Conservation (phyloP, 257 asterid species). For the Rehmannia glutinosa region DNA sequence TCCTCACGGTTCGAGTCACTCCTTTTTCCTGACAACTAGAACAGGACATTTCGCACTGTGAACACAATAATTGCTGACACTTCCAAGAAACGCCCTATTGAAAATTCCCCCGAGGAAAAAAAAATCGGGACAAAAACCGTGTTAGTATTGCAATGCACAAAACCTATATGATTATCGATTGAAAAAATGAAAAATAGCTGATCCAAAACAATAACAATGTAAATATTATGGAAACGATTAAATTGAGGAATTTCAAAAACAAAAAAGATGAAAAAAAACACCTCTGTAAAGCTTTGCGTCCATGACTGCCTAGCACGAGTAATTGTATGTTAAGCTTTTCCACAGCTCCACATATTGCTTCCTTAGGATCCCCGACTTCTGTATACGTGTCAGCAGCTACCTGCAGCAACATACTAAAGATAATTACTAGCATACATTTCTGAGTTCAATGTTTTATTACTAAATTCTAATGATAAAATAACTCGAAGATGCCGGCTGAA, state of each 20-base stretch:
- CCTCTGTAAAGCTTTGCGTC: constrained; percentile 46
- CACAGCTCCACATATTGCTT: constrained; percentile 42
- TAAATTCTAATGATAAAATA: not conserved
- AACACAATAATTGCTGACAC: constrained; percentile 66
- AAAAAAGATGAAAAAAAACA: not conserved
- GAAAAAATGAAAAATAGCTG: too few relatives aligned
- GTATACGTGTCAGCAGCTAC: constrained; percentile 37
- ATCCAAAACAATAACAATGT: too few relatives aligned
- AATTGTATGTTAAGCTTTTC: constrained; percentile 32
- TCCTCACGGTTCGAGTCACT: not conserved
- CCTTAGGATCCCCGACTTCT: constrained; percentile 54
- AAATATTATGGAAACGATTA: too few relatives aligned
- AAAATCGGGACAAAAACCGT: too few relatives aligned
- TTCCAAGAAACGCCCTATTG: constrained; percentile 64
- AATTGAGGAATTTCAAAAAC: too few relatives aligned
- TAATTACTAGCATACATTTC: too few relatives aligned
- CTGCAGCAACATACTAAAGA: constrained; percentile 22
- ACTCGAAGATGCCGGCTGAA: not conserved
- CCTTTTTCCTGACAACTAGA: constrained; percentile 47
- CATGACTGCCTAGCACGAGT: constrained; percentile 51
- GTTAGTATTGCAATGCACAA: not conserved
- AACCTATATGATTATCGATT: not conserved
- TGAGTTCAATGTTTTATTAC: too few relatives aligned
- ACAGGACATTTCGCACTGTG: constrained; percentile 57
- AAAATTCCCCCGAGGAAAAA: not conserved